phyloP scores from a whole-genome alignment of 1,284 basidiomycete species.

The Coniferiporia weirii region DNA sequence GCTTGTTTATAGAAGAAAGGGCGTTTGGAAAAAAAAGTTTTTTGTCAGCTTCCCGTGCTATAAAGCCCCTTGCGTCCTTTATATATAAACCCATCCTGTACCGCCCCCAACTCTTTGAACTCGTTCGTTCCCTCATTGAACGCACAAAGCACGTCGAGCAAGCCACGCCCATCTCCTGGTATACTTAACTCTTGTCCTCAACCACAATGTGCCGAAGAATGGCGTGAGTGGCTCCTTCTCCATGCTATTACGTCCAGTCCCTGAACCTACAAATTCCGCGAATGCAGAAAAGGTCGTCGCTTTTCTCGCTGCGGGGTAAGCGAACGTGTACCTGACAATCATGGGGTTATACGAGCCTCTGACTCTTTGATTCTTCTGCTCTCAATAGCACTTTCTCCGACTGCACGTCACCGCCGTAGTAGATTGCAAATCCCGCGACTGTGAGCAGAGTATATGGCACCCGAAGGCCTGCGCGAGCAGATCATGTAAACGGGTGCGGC shows the following conservation, averaged over 20 bases:
- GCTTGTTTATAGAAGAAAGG: background rate
- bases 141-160: background rate
- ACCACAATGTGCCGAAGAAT: constrained; percentile 48
- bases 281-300: constrained; percentile 58
- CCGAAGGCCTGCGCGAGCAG: constrained; percentile 46
- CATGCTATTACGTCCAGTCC: constrained; percentile 3
- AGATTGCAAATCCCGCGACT: constrained; percentile 57
- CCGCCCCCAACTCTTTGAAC: background rate
- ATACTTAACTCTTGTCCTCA: background rate
- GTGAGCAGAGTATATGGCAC: constrained; percentile 60
- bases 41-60: background rate
- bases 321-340: constrained; percentile 16
- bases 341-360: constrained; percentile 3
- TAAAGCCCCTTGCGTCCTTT: background rate
- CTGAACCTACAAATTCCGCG: constrained; percentile 18
- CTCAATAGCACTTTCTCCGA: constrained; percentile 62
- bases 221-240: constrained; percentile 37
- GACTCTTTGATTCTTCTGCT: background rate
- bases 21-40: background rate
- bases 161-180: background rate
- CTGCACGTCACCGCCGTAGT: constrained; percentile 62
- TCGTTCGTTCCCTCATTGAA: background rate
- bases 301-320: constrained; percentile 61
- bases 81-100: background rate
- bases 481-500: constrained; percentile 47